These are phyloP conservation scores for Aspergillus affinis DNA, from an alignment of 495 filamentous ascomycete genomes.

Conservation along the genomic window DNA sequence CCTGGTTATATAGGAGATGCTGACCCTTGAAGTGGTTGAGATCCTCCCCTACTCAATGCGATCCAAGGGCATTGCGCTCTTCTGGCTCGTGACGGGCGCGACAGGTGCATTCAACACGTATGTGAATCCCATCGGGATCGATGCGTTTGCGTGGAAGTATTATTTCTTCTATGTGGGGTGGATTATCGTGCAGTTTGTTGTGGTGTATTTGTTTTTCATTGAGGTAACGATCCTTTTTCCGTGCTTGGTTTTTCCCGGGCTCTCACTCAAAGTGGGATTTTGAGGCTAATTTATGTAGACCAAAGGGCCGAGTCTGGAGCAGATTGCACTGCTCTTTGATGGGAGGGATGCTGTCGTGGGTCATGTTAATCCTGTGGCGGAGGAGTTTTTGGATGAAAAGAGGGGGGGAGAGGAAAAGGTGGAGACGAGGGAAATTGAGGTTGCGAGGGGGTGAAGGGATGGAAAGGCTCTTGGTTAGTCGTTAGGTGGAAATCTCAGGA, in stretches of 20 bases:
- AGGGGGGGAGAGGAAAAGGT: no score
- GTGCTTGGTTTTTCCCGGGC: not conserved
- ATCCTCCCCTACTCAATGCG: slow-evolving; percentile 64
- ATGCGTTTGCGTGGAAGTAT: slow-evolving; percentile 53
- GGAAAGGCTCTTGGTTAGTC: no score
- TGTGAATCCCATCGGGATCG: slow-evolving; percentile 58
- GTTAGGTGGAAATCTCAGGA: no score
- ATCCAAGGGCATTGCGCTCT: slow-evolving; percentile 57
- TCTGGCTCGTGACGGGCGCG: slow-evolving; percentile 56
- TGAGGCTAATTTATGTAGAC: slow-evolving; percentile 35
- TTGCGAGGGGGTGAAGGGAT: no score
- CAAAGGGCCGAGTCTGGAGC: slow-evolving; percentile 60
- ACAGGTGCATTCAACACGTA: slow-evolving; percentile 53
- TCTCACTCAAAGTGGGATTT: not conserved
- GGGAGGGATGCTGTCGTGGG: slow-evolving; percentile 51
- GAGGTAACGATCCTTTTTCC: slow-evolving; percentile 14
- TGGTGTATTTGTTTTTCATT: slow-evolving; percentile 63
- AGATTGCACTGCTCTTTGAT: slow-evolving; percentile 59
- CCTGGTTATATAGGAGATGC: slow-evolving; percentile 51
- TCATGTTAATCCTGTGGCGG: slow-evolving; percentile 12
- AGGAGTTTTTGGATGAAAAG: not conserved
- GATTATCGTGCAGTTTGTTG: slow-evolving; percentile 54
- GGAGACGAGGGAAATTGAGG: no score
- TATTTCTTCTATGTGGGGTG: slow-evolving; percentile 61
- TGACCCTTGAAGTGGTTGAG: slow-evolving; percentile 39